A percentile compares a stretch with the other conserved stretches of the same genome.
These are phyloP conservation scores for Penicillium soppii DNA, from an alignment of 495 filamentous ascomycete genomes.

Conservation along the genomic window DNA sequence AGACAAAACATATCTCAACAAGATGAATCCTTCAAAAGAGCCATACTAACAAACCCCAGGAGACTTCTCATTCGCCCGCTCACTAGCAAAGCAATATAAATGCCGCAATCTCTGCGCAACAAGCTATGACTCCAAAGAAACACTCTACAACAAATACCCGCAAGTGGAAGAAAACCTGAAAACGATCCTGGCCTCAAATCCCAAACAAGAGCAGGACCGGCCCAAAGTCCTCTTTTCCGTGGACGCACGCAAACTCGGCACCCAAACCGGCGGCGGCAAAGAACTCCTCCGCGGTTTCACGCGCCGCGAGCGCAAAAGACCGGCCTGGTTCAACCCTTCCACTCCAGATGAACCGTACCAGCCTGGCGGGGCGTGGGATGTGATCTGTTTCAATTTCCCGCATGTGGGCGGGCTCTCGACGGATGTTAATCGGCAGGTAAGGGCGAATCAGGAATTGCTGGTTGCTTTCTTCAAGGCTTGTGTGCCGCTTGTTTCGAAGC, in stretches of 20 bases:
- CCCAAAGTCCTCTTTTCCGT: slow-evolving; percentile 62
- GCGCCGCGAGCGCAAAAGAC: slow-evolving; percentile 27
- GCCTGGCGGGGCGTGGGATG: slow-evolving; percentile 58
- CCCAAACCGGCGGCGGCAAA: slow-evolving; percentile 39
- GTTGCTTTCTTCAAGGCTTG: slow-evolving; percentile 76
- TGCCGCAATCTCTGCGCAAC: slow-evolving; percentile 66
- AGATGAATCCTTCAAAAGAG: neutral
- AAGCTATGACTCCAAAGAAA: slow-evolving; percentile 55
- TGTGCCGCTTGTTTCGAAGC: slow-evolving; percentile 45
- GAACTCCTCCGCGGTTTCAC: slow-evolving; percentile 37
- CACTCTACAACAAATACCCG: slow-evolving; percentile 70
- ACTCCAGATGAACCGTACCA: neutral
- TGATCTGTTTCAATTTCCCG: slow-evolving; percentile 92
- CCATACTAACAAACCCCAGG: slow-evolving; percentile 34
- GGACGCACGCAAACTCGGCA: slow-evolving; percentile 71
- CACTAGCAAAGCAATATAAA: slow-evolving; percentile 67
- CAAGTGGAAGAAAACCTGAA: slow-evolving; percentile 62
- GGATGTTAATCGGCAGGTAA: slow-evolving; percentile 92
- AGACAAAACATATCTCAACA: too few species aligned
- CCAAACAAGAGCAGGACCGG: slow-evolving; percentile 3
- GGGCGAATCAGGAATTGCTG: slow-evolving; percentile 86
- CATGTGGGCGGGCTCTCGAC: slow-evolving; percentile 89
- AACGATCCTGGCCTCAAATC: slow-evolving; percentile 40
- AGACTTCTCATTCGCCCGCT: slow-evolving; percentile 86
- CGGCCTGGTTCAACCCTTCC: slow-evolving; percentile 28